phyloP scores from a whole-genome alignment of 2,329 filamentous ascomycete genomes.

The Penicillium rolfsii region DNA sequence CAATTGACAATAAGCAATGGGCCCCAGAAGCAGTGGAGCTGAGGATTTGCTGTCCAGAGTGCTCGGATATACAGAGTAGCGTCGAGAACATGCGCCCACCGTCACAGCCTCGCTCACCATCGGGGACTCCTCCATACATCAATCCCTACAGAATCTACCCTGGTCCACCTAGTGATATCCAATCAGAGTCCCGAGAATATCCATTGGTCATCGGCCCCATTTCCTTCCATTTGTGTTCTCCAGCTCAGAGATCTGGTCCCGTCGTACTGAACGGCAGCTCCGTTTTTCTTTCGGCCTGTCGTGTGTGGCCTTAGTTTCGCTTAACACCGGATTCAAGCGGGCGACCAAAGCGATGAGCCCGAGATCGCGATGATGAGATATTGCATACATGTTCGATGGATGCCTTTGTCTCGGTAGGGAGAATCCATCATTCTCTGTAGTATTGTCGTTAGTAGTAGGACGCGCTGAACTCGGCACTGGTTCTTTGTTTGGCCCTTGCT shows the following conservation, averaged over 20 bases:
- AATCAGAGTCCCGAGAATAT: conserved; percentile 20
- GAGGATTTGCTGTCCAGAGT: conserved; percentile 5
- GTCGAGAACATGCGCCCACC: conserved; percentile 11
- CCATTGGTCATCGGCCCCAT: conserved; percentile 22
- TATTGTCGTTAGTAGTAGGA: no score
- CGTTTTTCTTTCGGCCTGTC: conserved; percentile 1
- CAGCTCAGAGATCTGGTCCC: conserved; percentile 1
- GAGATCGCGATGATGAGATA: no score
- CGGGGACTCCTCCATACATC: no score
- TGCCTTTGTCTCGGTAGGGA: background rate
- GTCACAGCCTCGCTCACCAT: background rate
- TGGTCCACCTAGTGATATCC: conserved; percentile 3
- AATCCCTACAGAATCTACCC: no score
- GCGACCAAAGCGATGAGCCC: background rate
- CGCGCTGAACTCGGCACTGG: background rate
- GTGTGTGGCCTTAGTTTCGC: conserved; percentile 7
- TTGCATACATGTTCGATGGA: background rate
- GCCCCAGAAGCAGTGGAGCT: no score
- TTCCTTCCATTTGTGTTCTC: background rate
- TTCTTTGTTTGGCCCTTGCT: background rate
- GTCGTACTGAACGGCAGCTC: background rate
- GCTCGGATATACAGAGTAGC: conserved; percentile 26
- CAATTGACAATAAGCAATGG: background rate
- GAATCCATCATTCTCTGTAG: no score
- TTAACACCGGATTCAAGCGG: conserved; percentile 2